These are phyloP conservation scores for Rosa hybrid DNA, from an alignment of 331 rosid genomes.

Conservation along the genomic window DNA sequence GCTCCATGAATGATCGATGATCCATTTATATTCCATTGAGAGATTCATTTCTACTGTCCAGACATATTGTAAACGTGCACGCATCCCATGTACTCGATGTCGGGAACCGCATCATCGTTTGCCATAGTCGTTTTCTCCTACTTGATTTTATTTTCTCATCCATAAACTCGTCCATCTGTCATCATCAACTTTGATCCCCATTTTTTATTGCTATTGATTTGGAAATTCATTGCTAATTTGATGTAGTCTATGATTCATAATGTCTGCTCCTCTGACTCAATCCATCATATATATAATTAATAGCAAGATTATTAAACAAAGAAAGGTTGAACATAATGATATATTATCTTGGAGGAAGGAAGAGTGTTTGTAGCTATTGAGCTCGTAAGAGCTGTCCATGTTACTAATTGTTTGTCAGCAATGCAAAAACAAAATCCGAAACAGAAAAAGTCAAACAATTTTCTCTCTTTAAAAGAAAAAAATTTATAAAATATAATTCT, in stretches of 20 bases:
- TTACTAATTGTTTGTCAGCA: background rate
- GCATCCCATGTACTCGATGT: constrained; percentile 19
- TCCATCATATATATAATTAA: background rate
- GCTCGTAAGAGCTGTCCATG: constrained; percentile 13
- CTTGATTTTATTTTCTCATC: background rate
- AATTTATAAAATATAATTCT: background rate
- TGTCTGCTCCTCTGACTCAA: constrained; percentile 5
- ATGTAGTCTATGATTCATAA: background rate
- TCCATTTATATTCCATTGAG: background rate
- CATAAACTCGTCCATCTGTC: background rate
- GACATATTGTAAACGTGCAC: constrained; percentile 14
- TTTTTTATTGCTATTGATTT: background rate
- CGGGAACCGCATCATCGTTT: constrained; percentile 30
- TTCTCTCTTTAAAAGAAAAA: background rate
- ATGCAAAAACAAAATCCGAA: background rate
- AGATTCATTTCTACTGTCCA: background rate
- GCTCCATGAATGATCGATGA: background rate
- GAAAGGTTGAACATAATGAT: background rate
- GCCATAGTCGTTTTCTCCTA: constrained; percentile 18
- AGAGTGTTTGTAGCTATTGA: constrained; percentile 3
- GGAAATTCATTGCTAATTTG: constrained; percentile 4
- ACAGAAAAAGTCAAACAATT: background rate
- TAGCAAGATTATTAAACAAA: background rate
- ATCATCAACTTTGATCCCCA: background rate
- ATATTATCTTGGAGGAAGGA: constrained; percentile 10